Percentiles rank a stretch among this genome's conserved stretches.
Conservation (phyloP, 2,329 filamentous ascomycete species). For the Alternaria brassicae region DNA sequence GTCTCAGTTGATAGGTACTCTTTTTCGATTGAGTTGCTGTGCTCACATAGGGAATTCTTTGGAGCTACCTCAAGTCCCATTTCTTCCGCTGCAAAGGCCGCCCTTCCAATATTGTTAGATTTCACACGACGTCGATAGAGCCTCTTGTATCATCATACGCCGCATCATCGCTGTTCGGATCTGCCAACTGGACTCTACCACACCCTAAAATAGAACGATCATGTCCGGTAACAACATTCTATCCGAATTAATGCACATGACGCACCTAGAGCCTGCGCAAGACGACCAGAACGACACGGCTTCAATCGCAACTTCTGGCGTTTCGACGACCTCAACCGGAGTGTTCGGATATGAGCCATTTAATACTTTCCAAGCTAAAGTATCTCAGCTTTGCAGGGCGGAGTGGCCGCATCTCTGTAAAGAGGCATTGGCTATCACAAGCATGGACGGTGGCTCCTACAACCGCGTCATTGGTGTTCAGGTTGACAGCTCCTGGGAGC, state of each 20-base stretch:
- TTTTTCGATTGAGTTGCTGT: background rate
- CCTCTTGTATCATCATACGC: background rate
- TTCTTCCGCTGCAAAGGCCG: background rate
- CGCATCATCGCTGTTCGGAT: background rate
- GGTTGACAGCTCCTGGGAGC: rapidly evolving
- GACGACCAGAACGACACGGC: background rate
- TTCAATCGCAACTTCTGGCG: background rate
- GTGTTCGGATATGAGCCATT: background rate
- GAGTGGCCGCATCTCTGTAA: background rate
- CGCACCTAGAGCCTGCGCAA: background rate
- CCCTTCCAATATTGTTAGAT: background rate
- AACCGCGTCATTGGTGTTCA: background rate
- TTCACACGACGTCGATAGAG: background rate
- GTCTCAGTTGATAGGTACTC: background rate
- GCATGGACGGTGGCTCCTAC: background rate
- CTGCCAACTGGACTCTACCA: background rate
- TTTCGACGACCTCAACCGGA: background rate
- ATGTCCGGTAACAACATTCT: background rate
- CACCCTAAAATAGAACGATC: background rate
- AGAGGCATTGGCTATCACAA: background rate
- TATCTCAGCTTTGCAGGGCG: background rate
- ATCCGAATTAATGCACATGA: background rate
- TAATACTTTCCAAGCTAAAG: background rate
- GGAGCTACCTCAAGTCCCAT: background rate
- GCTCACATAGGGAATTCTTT: background rate